Conservation (phyloP, 1,284 basidiomycete species). For the Sphaerobolus stellatus region DNA sequence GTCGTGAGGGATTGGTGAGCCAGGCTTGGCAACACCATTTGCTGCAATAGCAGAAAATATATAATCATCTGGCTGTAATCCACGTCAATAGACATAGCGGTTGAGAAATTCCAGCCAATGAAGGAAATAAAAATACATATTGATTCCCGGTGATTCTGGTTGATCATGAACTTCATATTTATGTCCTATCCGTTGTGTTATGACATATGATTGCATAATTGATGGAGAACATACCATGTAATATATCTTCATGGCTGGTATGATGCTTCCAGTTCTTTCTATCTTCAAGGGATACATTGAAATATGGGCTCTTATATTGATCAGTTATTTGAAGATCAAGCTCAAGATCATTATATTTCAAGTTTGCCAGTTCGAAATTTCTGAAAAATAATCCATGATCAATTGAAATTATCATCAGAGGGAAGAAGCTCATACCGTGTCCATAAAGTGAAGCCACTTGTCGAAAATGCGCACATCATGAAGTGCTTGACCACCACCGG, state of each 20-base stretch:
- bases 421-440: no score
- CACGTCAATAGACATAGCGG: constrained; percentile 15
- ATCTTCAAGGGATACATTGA: background rate
- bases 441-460: constrained; percentile 17
- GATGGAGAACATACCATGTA: no score
- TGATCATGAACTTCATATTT: constrained; percentile 29
- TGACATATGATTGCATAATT: no score
- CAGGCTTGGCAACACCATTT: constrained; percentile 27
- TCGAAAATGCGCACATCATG: background rate
- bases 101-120: constrained; percentile 28
- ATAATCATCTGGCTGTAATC: constrained; percentile 28
- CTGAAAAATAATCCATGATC: constrained; percentile 19
- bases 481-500: no score
- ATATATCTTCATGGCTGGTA: background rate
- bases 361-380: constrained; percentile 25
- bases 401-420: no score
- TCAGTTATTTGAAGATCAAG: constrained; percentile 3
- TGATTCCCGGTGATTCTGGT: constrained; percentile 24
- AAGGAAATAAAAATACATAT: constrained; percentile 26
- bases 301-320: background rate
- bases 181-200: no score
- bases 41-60: constrained; percentile 32
- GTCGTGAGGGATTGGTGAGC: constrained; percentile 25
- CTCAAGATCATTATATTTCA: constrained; percentile 22
- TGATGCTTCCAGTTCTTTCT: background rate